Evolutionary conservation across 2,329 filamentous ascomycete species (phyloP), one percentile per base, ranked within the genome.

Genomic region (Fusarium foetens): DNA sequence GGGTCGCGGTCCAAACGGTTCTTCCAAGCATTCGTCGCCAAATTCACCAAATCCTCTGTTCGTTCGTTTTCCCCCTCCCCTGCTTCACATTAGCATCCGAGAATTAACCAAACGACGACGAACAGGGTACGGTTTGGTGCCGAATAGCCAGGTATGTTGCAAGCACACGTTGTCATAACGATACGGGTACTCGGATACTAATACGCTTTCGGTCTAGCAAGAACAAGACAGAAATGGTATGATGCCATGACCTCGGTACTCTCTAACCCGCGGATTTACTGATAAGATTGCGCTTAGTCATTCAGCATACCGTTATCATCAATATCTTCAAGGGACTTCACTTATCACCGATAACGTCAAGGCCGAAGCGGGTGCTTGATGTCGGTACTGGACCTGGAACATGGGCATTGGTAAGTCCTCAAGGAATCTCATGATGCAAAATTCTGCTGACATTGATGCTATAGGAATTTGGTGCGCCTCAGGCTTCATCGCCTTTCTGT

Each of bases 191-290:
- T 6, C 19, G 5, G 4, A 45, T 25, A 29, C 72, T 74, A 62
- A 74, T 54, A 48, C 60, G 35, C 41, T 58, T 60, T 51, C 3
- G 41, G 43, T 57, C 17, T 61, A 75, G 72, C 60, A 75, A 73
- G 72, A 75, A 63, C 66, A 71, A 75, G 72, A 75, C 62, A 61
- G 72, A 66, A 75, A 75, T 75, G 63, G 72, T 75, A 75, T 42
- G 35, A 38, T 36, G n/a, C n/a, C 1, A 8, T 27, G 31, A 23
- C 21, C n/a, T 43, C 39, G 29, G 29, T 31, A 27, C 12, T 36
- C 13, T 25, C 33, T 45, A 52, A 41, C 58, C 29, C 63, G 19
- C 36, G 10, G 27, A 36, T 43, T 36, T 52, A 35, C 71, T 75
- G 46, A 74, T 51, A 58, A 53, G 48, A 53, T 46, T 60, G 33